These are phyloP conservation scores for Halteria grandinella DNA, from an alignment of 73 alveolate genomes.

Conservation along the genomic window DNA sequence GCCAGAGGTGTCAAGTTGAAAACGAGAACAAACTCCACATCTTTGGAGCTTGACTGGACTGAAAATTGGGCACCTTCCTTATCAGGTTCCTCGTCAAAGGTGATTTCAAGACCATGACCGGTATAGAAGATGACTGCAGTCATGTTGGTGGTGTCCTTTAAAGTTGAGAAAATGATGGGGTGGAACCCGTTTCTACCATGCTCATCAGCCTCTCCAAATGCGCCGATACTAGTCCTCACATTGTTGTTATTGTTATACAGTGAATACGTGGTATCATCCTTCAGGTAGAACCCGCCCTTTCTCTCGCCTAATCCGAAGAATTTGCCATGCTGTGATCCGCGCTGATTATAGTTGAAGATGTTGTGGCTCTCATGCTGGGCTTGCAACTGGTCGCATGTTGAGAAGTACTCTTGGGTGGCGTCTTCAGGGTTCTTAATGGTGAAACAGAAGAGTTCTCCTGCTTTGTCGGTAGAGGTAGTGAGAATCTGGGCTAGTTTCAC, in stretches of 20 bases:
- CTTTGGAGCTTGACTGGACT: not conserved
- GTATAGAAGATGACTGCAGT: conserved; percentile 5
- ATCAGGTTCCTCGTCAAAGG: not conserved
- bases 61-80: conserved; percentile 2
- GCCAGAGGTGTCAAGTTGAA: not conserved
- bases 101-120: not conserved
- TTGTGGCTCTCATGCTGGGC: too few species aligned
- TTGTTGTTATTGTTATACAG: conserved; percentile 19
- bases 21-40: conserved; percentile 3
- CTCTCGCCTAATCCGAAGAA: conserved; percentile 49
- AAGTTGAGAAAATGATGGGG: conserved; percentile 8
- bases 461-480: too few species aligned
- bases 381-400: too few species aligned
- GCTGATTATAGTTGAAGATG: not conserved
- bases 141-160: not conserved
- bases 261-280: conserved; percentile 37
- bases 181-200: conserved; percentile 37
- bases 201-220: conserved; percentile 7
- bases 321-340: not conserved
- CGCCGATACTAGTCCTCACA: not conserved
- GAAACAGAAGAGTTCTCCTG: too few species aligned
- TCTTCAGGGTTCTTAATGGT: too few species aligned
- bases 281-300: conserved; percentile 20
- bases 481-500: too few species aligned
- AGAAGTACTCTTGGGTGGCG: too few species aligned